These are phyloP conservation scores for Boletus rufocinnamomeus DNA, from an alignment of 768 basidiomycete species.

Conservation along the genomic window DNA sequence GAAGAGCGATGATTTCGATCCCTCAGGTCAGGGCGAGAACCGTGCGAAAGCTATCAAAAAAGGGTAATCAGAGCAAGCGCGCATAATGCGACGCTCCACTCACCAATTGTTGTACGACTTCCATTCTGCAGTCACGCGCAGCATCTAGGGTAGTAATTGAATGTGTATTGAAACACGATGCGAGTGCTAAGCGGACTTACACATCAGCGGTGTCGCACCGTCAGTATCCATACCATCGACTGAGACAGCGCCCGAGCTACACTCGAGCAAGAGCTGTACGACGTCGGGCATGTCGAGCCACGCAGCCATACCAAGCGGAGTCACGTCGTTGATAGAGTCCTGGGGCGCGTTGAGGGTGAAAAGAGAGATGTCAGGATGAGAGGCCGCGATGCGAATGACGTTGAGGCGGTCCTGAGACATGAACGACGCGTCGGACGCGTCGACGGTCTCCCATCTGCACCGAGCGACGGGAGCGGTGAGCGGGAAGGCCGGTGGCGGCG, in stretches of 20 bases:
- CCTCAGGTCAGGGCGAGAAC: conserved; percentile 71
- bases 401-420: conserved; percentile 58
- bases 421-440: conserved; percentile 72
- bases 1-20: conserved; percentile 74
- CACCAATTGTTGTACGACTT: conserved; percentile 70
- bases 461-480: conserved; percentile 4
- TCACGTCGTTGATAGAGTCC: conserved; percentile 67
- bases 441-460: conserved; percentile 63
- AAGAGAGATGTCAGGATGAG: conserved; percentile 60
- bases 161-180: not conserved
- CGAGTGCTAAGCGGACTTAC: conserved; percentile 45
- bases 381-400: conserved; percentile 55
- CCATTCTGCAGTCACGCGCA: conserved; percentile 67
- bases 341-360: conserved; percentile 76
- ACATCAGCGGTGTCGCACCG: conserved; percentile 83
- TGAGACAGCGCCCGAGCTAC: conserved; percentile 58
- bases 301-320: conserved; percentile 75
- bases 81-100: conserved; percentile 27
- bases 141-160: conserved; percentile 54
- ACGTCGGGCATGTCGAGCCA: conserved; percentile 68
- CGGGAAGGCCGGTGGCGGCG: conserved; percentile 6
- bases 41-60: conserved; percentile 50
- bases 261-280: conserved; percentile 66
- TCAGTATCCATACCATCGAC: conserved; percentile 75
- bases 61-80: conserved; percentile 9